These are phyloP conservation scores for Cucurbita maxima DNA, from an alignment of 306 rosid genomes.

Conservation along the genomic window DNA sequence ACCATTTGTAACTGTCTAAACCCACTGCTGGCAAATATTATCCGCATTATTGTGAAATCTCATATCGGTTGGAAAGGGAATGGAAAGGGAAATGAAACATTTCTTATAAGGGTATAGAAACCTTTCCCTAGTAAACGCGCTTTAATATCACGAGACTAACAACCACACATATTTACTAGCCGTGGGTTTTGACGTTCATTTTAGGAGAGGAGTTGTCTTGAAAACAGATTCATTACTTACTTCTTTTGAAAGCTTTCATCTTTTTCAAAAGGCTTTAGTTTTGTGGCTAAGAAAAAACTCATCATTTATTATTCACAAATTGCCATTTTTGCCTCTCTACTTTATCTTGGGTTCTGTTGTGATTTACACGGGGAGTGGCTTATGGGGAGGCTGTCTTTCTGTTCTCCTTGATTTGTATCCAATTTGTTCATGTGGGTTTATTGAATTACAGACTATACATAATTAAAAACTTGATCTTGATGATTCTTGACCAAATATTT, in stretches of 20 bases:
- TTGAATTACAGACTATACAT: constrained; percentile 19
- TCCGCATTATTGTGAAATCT: too few species aligned
- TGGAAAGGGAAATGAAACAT: too few species aligned
- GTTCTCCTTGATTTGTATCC: constrained; percentile 25
- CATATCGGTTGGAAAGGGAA: too few species aligned
- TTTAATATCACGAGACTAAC: too few species aligned
- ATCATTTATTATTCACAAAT: background rate
- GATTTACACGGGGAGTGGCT: constrained; percentile 71
- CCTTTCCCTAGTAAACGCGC: too few species aligned
- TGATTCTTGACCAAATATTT: constrained; percentile 26
- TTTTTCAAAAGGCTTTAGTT: background rate
- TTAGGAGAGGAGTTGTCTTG: background rate
- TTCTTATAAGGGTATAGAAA: too few species aligned
- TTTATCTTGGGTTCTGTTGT: constrained; percentile 50
- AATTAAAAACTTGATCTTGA: constrained; percentile 41
- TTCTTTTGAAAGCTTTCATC: background rate
- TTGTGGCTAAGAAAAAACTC: background rate
- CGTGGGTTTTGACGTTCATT: background rate
- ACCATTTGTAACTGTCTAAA: too few species aligned
- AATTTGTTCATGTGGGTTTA: constrained; percentile 35
- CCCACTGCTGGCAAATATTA: too few species aligned
- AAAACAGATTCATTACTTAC: background rate
- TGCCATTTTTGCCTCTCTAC: background rate
- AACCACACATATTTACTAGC: too few species aligned
- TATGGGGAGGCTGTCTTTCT: constrained; percentile 38